Conservation (phyloP, 2,329 filamentous ascomycete species). For the Diaporthe ilicicola region DNA sequence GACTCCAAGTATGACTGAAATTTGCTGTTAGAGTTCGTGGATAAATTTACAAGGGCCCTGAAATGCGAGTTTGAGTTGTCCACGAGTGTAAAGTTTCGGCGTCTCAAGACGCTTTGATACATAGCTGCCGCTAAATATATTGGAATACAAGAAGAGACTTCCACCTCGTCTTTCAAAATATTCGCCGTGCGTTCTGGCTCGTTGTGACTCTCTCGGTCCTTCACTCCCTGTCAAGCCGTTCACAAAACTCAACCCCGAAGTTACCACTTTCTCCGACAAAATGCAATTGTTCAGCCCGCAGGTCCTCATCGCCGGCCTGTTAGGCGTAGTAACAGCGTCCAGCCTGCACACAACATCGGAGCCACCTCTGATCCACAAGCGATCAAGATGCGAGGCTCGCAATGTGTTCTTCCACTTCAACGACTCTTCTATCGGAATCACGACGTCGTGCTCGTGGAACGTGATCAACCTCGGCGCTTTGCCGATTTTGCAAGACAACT, state of each 20-base stretch:
- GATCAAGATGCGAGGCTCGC: slow-evolving; percentile 7
- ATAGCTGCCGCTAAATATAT: too few relatives aligned
- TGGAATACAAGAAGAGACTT: neutral
- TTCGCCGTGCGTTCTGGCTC: too few relatives aligned
- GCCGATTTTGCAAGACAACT: neutral
- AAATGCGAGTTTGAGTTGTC: neutral
- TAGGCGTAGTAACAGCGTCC: neutral
- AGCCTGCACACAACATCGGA: neutral
- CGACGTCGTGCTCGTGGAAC: slow-evolving; percentile 14
- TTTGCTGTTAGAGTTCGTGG: neutral
- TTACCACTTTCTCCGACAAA: neutral
- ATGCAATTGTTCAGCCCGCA: neutral
- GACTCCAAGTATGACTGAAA: neutral
- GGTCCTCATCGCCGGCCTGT: neutral
- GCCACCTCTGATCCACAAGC: neutral
- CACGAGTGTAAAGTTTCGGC: neutral
- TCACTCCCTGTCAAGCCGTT: neutral
- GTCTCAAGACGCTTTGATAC: neutral
- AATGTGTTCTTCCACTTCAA: slow-evolving; percentile 21
- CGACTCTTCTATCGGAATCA: neutral
- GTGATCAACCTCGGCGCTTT: slow-evolving; percentile 15
- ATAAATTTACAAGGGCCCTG: neutral
- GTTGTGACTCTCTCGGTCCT: too few relatives aligned
- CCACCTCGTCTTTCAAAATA: neutral
- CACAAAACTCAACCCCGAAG: neutral